Percentiles rank a stretch among this genome's conserved stretches.
Evolutionary conservation across 331 rosid species (phyloP).

Genomic region (Malus hybrid): DNA sequence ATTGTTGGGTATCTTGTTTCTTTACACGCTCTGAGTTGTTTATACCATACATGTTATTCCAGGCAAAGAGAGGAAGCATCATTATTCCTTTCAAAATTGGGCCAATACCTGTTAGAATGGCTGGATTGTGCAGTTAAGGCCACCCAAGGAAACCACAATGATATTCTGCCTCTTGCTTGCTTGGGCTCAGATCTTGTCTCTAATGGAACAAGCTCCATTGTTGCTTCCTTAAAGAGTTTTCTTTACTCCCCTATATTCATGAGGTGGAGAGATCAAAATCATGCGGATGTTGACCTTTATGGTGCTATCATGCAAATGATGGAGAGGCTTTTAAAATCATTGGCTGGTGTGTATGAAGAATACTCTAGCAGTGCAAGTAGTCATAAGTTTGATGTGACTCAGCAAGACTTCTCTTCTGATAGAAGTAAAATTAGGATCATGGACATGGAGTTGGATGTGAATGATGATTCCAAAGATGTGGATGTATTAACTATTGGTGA

Average conservation of each 20-base stretch:
- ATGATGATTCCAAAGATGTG: conserved; percentile 56
- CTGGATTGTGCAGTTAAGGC: conserved; percentile 43
- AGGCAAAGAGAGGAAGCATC: conserved; percentile 53
- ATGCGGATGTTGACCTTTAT: conserved; percentile 33
- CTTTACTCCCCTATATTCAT: conserved; percentile 56
- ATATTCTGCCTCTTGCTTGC: conserved; percentile 32
- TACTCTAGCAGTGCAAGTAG: conserved; percentile 38
- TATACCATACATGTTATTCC: conserved; percentile 9
- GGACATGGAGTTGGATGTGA: conserved; percentile 80
- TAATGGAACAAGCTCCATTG: conserved; percentile 35
- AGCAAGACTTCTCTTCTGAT: conserved; percentile 34
- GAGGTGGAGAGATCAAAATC: conserved; percentile 33
- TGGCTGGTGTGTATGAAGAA: conserved; percentile 53
- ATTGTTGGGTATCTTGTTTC: neutral
- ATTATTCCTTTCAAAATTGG: conserved; percentile 45
- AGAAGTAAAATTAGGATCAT: conserved; percentile 53
- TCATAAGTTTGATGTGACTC: conserved; percentile 32
- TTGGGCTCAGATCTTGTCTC: conserved; percentile 36
- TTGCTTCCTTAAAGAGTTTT: conserved; percentile 53
- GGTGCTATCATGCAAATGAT: conserved; percentile 41
- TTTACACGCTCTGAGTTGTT: neutral
- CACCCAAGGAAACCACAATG: conserved; percentile 44
- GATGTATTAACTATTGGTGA: conserved; percentile 40
- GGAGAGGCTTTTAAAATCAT: conserved; percentile 57
- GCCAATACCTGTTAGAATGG: conserved; percentile 43